Percentiles rank a stretch among this genome's conserved stretches.
phyloP scores from a whole-genome alignment of 306 rosid genomes.

The Cotoneaster glaucophyllus region DNA sequence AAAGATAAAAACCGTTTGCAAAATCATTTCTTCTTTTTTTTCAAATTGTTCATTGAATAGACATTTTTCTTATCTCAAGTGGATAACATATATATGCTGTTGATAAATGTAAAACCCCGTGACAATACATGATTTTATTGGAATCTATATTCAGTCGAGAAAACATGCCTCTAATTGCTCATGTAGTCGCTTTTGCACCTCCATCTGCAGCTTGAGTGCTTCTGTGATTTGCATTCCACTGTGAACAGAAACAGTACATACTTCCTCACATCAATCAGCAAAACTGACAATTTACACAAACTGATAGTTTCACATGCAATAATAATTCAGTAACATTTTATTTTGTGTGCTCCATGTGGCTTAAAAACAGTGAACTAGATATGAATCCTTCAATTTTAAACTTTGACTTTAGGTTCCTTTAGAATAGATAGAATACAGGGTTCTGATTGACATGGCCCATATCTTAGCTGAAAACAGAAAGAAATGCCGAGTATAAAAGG shows the following conservation, averaged over 20 bases:
- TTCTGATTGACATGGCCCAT: neutral
- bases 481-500: conserved; percentile 7
- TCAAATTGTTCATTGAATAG: neutral
- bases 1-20: neutral
- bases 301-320: neutral
- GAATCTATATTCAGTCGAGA: conserved; percentile 1
- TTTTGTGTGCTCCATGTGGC: neutral
- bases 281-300: neutral
- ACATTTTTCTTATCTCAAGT: neutral
- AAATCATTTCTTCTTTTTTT: neutral
- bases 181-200: conserved; percentile 95
- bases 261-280: conserved; percentile 7
- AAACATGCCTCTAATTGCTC: conserved; percentile 92
- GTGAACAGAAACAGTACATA: conserved; percentile 21
- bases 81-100: neutral
- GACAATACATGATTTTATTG: conserved; percentile 4
- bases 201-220: conserved; percentile 98
- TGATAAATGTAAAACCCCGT: neutral
- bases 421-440: neutral
- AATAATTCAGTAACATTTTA: neutral
- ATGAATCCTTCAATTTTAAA: neutral
- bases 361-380: neutral
- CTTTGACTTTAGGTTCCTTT: neutral
- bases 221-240: conserved; percentile 98
- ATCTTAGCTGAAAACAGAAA: conserved; percentile 8